Base-by-base conservation (phyloP, 495 filamentous ascomycete genomes). In the Aspergillus cavernicola region DNA sequence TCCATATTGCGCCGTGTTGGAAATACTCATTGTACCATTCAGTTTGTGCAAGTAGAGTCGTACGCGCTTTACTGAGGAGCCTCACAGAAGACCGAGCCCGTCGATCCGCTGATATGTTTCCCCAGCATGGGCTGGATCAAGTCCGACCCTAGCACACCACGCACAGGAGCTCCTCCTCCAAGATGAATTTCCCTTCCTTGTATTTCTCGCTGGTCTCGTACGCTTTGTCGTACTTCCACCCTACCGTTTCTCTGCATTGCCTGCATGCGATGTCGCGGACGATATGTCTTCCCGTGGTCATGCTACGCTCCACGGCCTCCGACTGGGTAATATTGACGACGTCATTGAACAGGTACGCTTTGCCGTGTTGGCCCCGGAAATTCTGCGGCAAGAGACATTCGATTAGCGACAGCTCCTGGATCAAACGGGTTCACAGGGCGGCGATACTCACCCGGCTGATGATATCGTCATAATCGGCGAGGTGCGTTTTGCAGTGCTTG, bases 211-310 rank as follows among this genome's bases (percentile, higher is more conserved):
- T 81, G 39, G 71, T 61, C 80, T 98, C 93, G 64, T 85, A 97
- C 24, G 93, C 93, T 72, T 95, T 95, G 70, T 98, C 93, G 73
- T 98, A 98, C 73, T 96, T 98, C 93, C 93, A 98, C 20, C 93
- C 93, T 47, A 98, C 93, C 42, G 85, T 88, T 66, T 88, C 85
- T 59, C 85, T 85, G 83, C 93, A 98, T 71, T 92, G 86, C 46
- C 85, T 76, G 73, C 93, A 98, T 35, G 68, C 68, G 61, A 98
- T 96, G 68, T 98, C 93, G 41, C 95, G 85, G 36, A 98, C 93
- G 29, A 97, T 78, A 67, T 98, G 93, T 31, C 87, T 79, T 40
- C 93, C 93, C 2, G 93, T 98, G n/a, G 95, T 98, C 93, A 98
- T 98, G 79, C 85, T 95, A 57, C 93, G 90, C 72, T 98, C 95